These are phyloP conservation scores for Metschnikowia lochheadii DNA, from an alignment of 805 yeast genomes.

Conservation along the genomic window DNA sequence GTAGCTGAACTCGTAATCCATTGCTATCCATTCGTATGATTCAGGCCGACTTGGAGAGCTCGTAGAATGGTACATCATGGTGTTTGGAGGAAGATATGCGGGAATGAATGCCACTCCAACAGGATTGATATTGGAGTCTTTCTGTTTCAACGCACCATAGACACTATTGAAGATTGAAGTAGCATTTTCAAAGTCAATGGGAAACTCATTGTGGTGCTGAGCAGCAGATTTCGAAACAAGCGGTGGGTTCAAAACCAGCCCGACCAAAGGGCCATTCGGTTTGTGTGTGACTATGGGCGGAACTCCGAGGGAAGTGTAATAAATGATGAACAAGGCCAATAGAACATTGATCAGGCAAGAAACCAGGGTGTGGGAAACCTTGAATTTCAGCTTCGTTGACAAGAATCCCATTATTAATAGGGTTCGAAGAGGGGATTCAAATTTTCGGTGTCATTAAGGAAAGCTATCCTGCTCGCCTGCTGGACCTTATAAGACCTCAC, in stretches of 20 bases:
- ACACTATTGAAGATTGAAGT: slow-evolving; percentile 54
- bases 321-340: background rate
- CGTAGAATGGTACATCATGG: slow-evolving; percentile 54
- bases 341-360: background rate
- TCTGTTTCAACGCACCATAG: slow-evolving; percentile 49
- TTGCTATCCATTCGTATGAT: slow-evolving; percentile 58
- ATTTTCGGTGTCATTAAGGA: background rate
- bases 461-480: background rate
- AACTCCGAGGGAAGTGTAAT: background rate
- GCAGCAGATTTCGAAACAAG: background rate
- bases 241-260: background rate
- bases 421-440: background rate
- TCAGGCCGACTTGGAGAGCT: slow-evolving; percentile 38
- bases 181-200: slow-evolving; percentile 47
- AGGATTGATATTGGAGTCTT: slow-evolving; percentile 50
- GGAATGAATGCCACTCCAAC: slow-evolving; percentile 57
- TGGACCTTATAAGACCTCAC: background rate
- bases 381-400: background rate
- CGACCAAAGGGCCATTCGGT: background rate
- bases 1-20: slow-evolving; percentile 60
- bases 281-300: background rate
- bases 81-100: slow-evolving; percentile 57
- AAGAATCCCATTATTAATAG: background rate
- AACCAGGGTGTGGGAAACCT: background rate
- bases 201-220: slow-evolving; percentile 2